These are phyloP conservation scores for Aspergillus aculeatinus DNA, from an alignment of 2,329 filamentous ascomycete genomes.

Conservation along the genomic window DNA sequence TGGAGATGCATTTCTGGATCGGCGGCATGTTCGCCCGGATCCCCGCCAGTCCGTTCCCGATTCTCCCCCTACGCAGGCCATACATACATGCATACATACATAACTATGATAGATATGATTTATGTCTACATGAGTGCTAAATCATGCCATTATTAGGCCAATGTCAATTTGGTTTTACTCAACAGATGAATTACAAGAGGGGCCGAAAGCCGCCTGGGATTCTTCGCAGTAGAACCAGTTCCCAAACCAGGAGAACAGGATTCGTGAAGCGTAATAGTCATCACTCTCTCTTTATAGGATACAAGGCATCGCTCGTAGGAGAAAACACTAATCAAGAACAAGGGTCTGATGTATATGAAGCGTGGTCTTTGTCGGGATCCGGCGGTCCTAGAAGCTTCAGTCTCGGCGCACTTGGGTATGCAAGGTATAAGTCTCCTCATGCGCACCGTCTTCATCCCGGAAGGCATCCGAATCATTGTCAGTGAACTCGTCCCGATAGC, in stretches of 20 bases:
- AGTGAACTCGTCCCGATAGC: slow-evolving; percentile 56
- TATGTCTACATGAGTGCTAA: too few species aligned
- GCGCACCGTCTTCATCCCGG: slow-evolving; percentile 40
- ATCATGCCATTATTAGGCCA: too few species aligned
- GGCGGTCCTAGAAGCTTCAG: slow-evolving; percentile 9
- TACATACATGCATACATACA: too few species aligned
- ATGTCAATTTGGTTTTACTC: too few species aligned
- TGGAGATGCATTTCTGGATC: slow-evolving; percentile 17
- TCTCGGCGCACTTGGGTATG: slow-evolving; percentile 35
- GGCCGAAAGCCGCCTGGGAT: neutral
- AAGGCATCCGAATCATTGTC: slow-evolving; percentile 54
- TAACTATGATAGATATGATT: too few species aligned
- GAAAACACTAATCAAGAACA: slow-evolving; percentile 6
- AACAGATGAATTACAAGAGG: neutral
- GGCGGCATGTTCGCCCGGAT: slow-evolving; percentile 13
- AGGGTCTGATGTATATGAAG: neutral
- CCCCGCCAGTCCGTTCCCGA: slow-evolving; percentile 30
- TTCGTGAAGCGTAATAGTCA: neutral
- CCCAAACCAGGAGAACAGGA: neutral
- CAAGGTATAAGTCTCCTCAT: slow-evolving; percentile 42
- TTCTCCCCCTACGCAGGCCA: slow-evolving; percentile 6
- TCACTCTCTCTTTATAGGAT: neutral
- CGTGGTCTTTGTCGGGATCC: neutral
- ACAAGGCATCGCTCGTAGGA: slow-evolving; percentile 10
- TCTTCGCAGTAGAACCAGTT: neutral